Conservation (phyloP, 2,329 filamentous ascomycete species). For the Penicillium sp. region DNA sequence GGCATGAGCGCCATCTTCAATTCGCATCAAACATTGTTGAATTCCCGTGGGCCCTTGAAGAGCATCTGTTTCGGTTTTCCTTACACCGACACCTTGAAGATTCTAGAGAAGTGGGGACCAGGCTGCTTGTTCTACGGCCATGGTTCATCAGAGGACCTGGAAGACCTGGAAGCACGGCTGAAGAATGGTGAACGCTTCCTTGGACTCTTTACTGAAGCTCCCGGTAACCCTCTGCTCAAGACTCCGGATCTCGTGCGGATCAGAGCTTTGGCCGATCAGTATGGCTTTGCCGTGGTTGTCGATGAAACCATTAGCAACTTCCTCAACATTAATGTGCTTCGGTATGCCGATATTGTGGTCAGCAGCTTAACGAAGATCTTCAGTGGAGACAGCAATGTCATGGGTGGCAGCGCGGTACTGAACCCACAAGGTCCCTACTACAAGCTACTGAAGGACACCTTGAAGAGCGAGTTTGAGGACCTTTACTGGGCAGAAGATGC, state of each 20-base stretch:
- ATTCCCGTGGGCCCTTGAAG: conserved; percentile 63
- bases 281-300: conserved; percentile 85
- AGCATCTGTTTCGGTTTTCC: conserved; percentile 96
- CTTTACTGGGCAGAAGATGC: conserved; percentile 93
- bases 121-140: conserved; percentile 87
- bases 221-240: conserved; percentile 83
- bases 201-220: conserved; percentile 91
- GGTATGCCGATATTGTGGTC: conserved; percentile 85
- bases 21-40: conserved; percentile 72
- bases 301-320: conserved; percentile 98
- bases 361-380: conserved; percentile 97
- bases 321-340: conserved; percentile 90
- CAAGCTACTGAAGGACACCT: conserved; percentile 63
- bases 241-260: conserved; percentile 86
- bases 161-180: conserved; percentile 76
- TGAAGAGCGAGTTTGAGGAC: conserved; percentile 73
- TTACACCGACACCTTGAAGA: conserved; percentile 95
- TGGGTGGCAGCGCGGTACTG: conserved; percentile 76
- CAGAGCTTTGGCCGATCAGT: conserved; percentile 73
- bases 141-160: conserved; percentile 73
- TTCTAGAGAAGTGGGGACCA: conserved; percentile 90
- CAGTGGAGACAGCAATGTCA: conserved; percentile 96
- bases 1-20: conserved; percentile 98
- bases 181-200: conserved; percentile 73
- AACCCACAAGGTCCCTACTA: conserved; percentile 74